Evolutionary conservation across 768 basidiomycete species (phyloP).

Genomic region (Stropharia rugosoannulata): DNA sequence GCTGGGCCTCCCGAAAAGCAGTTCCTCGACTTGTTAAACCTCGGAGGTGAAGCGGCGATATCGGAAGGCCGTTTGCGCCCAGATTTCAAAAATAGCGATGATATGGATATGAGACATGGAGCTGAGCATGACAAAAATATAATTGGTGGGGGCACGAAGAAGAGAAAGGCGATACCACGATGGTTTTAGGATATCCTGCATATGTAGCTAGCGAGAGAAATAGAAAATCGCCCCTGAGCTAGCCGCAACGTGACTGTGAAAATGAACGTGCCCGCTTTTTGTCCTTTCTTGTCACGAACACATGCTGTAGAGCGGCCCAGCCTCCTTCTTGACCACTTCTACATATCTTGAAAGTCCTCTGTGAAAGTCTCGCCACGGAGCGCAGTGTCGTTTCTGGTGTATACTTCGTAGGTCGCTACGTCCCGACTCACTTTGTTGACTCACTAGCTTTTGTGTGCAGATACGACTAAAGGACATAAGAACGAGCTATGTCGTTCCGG

Average conservation of each 20-base stretch:
- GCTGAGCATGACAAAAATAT: constrained; percentile 10
- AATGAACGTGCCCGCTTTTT: constrained; percentile 27
- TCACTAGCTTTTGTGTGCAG: constrained; percentile 10
- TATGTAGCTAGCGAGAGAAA: not conserved
- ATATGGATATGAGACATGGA: constrained; percentile 7
- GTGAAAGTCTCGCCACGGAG: constrained; percentile 26
- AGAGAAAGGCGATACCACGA: constrained; percentile 20
- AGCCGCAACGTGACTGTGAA: constrained; percentile 12
- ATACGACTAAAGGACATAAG: constrained; percentile 23
- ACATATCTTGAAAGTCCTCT: constrained; percentile 23
- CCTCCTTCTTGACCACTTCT: constrained; percentile 16
- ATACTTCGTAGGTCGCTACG: constrained; percentile 21
- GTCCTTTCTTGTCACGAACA: constrained; percentile 27
- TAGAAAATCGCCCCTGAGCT: not conserved
- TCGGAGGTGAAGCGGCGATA: constrained; percentile 15
- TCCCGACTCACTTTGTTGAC: not conserved
- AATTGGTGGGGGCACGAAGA: not conserved
- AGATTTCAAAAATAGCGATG: constrained; percentile 16
- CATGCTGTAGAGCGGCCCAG: constrained; percentile 34
- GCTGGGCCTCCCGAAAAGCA: not conserved
- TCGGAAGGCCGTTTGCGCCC: constrained; percentile 11
- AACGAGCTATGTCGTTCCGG: constrained; percentile 26
- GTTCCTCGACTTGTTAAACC: constrained; percentile 11
- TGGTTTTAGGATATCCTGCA: constrained; percentile 18
- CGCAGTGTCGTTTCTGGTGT: constrained; percentile 23